Conservation (phyloP, 2,329 filamentous ascomycete species). For the Stachybotrys elegans region DNA sequence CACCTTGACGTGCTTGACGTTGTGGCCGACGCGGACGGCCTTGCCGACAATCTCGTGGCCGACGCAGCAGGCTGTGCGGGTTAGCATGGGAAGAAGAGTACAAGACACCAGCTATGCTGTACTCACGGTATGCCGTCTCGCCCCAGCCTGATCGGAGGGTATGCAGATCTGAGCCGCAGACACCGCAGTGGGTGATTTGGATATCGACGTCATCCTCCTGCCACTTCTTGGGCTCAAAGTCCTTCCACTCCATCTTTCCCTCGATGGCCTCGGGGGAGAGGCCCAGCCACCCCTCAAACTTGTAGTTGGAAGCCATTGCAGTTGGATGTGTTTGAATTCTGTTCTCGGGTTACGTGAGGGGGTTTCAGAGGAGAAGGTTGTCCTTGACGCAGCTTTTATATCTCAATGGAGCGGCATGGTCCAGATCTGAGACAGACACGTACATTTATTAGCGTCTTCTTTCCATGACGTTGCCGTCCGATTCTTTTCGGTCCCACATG, state of each 20-base stretch:
- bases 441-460: too few relatives aligned
- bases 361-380: too few relatives aligned
- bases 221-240: constrained; percentile 56
- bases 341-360: too few relatives aligned
- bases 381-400: too few relatives aligned
- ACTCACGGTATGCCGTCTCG: constrained; percentile 28
- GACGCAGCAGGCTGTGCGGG: constrained; percentile 38
- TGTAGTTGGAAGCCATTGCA: constrained; percentile 28
- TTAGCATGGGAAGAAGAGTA: constrained; percentile 5
- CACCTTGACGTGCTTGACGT: constrained; percentile 42
- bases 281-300: constrained; percentile 45
- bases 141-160: constrained; percentile 46
- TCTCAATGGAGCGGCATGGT: too few relatives aligned
- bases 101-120: too few relatives aligned
- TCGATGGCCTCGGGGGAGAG: constrained; percentile 29
- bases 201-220: constrained; percentile 59
- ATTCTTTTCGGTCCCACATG: too few relatives aligned
- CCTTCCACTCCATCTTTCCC: constrained; percentile 43
- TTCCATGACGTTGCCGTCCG: too few relatives aligned
- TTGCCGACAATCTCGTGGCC: constrained; percentile 61
- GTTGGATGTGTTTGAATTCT: neutral
- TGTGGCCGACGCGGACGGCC: constrained; percentile 44
- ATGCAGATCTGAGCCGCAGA: constrained; percentile 56
- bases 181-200: constrained; percentile 55
- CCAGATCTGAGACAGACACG: too few relatives aligned